phyloP scores from a whole-genome alignment of 108 stramenopile genomes.

The Cyclotella sp. region DNA sequence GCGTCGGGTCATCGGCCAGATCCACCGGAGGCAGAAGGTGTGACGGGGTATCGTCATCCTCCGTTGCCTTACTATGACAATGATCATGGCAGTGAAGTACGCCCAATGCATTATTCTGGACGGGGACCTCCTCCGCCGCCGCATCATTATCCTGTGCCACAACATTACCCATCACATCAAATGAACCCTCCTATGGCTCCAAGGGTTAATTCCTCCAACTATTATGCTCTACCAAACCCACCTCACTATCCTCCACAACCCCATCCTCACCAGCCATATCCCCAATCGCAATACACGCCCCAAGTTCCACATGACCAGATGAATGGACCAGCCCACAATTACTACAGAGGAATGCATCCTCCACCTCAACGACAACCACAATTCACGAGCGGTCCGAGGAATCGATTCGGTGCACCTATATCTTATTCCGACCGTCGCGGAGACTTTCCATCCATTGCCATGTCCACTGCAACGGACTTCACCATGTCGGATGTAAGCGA shows the following conservation, averaged over 20 bases:
- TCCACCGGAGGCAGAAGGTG: slow-evolving; percentile 51
- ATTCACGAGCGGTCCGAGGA: slow-evolving; percentile 8
- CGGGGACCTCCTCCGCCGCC: slow-evolving; percentile 30
- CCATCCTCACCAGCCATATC: slow-evolving; percentile 28
- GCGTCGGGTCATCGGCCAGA: slow-evolving; percentile 27
- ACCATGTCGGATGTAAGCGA: slow-evolving; percentile 49
- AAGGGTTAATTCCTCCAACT: slow-evolving; percentile 10
- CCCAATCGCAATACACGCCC: slow-evolving; percentile 24
- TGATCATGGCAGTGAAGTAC: slow-evolving; percentile 9
- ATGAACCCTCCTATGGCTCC: not conserved
- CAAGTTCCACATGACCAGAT: slow-evolving; percentile 2
- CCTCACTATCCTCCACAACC: slow-evolving; percentile 2
- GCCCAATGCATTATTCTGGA: slow-evolving; percentile 16
- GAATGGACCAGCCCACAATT: not conserved
- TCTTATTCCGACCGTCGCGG: slow-evolving; percentile 16
- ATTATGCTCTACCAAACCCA: slow-evolving; percentile 12
- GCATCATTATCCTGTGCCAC: slow-evolving; percentile 22
- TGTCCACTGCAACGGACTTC: slow-evolving; percentile 41
- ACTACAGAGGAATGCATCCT: slow-evolving; percentile 3
- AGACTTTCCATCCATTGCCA: slow-evolving; percentile 31
- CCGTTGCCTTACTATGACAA: slow-evolving; percentile 42
- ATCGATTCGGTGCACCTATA: slow-evolving; percentile 4
- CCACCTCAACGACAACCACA: slow-evolving; percentile 21
- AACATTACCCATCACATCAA: slow-evolving; percentile 1
- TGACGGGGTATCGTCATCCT: slow-evolving; percentile 52